These are phyloP conservation scores for Boletellus ananas DNA, from an alignment of 768 basidiomycete species.

Conservation along the genomic window DNA sequence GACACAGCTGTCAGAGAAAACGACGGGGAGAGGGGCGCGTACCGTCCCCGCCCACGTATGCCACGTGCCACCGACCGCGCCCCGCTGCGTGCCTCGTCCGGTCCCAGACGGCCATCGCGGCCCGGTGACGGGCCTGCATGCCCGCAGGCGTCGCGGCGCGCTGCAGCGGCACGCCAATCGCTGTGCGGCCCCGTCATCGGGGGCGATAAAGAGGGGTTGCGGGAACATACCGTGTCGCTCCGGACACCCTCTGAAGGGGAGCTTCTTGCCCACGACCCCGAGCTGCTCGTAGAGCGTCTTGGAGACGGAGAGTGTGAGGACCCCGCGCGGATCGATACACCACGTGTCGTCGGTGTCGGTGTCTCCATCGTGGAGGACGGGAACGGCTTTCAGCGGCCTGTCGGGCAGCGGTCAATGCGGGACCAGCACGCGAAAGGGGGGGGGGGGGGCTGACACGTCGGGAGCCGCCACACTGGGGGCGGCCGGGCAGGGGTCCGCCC, in stretches of 20 bases:
- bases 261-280: constrained; percentile 52
- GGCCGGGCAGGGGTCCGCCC: too few species aligned
- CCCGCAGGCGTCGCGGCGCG: constrained; percentile 35
- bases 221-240: constrained; percentile 46
- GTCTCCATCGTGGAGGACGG: constrained; percentile 7
- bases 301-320: constrained; percentile 53
- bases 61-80: constrained; percentile 42
- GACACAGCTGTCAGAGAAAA: background rate
- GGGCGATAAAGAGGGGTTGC: too few species aligned
- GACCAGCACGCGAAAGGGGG: background rate
- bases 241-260: constrained; percentile 49
- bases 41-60: constrained; percentile 29
- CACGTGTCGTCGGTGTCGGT: constrained; percentile 51
- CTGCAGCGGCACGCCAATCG: constrained; percentile 44
- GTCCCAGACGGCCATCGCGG: constrained; percentile 51
- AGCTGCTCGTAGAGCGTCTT: constrained; percentile 59
- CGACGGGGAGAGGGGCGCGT: constrained; percentile 13
- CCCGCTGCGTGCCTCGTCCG: constrained; percentile 33
- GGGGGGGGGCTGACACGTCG: too few species aligned
- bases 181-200: constrained; percentile 27
- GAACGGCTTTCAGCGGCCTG: constrained; percentile 39
- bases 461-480: too few species aligned
- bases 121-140: constrained; percentile 37
- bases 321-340: constrained; percentile 64
- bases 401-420: background rate